These are phyloP conservation scores for Blastobotrys americana DNA, from an alignment of 805 yeast species.

Conservation along the genomic window DNA sequence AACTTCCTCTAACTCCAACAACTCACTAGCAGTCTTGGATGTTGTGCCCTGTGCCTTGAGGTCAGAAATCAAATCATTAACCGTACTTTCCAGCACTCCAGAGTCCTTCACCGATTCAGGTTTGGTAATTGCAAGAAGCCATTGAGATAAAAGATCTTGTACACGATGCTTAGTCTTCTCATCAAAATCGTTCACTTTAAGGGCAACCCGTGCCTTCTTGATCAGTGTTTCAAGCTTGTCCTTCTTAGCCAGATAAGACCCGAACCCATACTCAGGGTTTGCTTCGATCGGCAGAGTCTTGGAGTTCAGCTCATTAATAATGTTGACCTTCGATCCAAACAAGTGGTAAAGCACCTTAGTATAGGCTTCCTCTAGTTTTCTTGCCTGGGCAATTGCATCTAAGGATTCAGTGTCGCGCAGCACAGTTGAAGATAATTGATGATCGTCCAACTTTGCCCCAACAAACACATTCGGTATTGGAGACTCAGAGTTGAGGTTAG, in stretches of 20 bases:
- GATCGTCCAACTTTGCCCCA: conserved; percentile 36
- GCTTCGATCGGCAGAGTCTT: conserved; percentile 37
- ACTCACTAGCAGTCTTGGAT: conserved; percentile 36
- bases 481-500: conserved; percentile 42
- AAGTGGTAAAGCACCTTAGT: conserved; percentile 66
- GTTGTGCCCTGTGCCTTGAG: conserved; percentile 21
- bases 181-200: conserved; percentile 34
- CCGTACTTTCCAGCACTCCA: conserved; percentile 31
- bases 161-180: conserved; percentile 38
- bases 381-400: conserved; percentile 40
- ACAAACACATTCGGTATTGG: conserved; percentile 60
- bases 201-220: conserved; percentile 39
- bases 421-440: conserved; percentile 14
- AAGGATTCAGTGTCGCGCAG: conserved; percentile 20
- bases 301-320: conserved; percentile 52
- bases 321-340: conserved; percentile 45
- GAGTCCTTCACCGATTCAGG: conserved; percentile 26
- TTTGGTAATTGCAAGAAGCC: conserved; percentile 45
- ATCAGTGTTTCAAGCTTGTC: conserved; percentile 44
- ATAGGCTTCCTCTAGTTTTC: conserved; percentile 65
- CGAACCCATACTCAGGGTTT: conserved; percentile 84
- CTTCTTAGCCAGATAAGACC: conserved; percentile 55
- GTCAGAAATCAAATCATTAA: conserved; percentile 29
- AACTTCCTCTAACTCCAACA: conserved; percentile 42
- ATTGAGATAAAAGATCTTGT: conserved; percentile 53